These are phyloP conservation scores for Aspergillus hortae DNA, from an alignment of 2,329 filamentous ascomycete genomes.

Conservation along the genomic window DNA sequence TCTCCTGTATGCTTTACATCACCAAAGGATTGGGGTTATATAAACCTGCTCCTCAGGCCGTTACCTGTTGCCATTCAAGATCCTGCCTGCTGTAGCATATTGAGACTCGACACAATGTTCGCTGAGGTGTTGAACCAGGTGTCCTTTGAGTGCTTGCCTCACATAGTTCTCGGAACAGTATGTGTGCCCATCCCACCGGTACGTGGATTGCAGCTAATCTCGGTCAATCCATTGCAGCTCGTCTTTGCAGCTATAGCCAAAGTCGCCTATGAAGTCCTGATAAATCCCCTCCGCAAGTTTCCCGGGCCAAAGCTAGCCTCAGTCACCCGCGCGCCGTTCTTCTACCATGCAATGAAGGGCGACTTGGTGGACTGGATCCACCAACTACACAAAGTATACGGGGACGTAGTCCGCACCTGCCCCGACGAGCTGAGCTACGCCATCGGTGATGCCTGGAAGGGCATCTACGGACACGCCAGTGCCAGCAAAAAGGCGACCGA, in stretches of 20 bases:
- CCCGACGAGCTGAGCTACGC: slow-evolving; percentile 39
- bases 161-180: background rate
- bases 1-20: no score
- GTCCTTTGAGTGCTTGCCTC: background rate
- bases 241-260: background rate
- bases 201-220: background rate
- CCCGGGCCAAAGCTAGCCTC: slow-evolving; percentile 8
- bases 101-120: background rate
- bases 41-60: no score
- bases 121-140: background rate
- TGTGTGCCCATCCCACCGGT: background rate
- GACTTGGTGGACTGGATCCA: slow-evolving; percentile 13
- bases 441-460: slow-evolving; percentile 27
- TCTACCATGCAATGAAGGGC: slow-evolving; percentile 6
- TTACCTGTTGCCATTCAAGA: no score
- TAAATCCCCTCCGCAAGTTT: slow-evolving; percentile 7
- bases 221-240: background rate
- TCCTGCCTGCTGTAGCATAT: no score
- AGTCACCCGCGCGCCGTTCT: slow-evolving; percentile 1
- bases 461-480: slow-evolving; percentile 33
- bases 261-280: slow-evolving; percentile 6
- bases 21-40: no score
- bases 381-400: slow-evolving; percentile 22
- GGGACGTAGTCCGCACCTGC: slow-evolving; percentile 35
- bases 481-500: slow-evolving; percentile 21